These are phyloP conservation scores for Alternaria ventricosa DNA, from an alignment of 2,329 filamentous ascomycete genomes.

Conservation along the genomic window DNA sequence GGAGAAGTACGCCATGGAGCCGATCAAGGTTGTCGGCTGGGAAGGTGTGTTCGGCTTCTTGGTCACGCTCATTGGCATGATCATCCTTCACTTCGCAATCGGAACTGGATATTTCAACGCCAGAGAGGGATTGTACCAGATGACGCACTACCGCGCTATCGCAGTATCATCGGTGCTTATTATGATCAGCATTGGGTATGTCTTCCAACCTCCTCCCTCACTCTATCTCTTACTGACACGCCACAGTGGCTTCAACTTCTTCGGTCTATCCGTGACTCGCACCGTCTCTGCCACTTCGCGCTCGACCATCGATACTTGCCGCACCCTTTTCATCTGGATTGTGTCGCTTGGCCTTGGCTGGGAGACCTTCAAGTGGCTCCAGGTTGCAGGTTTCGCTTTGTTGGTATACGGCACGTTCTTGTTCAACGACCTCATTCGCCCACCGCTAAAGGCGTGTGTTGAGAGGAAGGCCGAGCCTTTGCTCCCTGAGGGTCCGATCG, in stretches of 20 bases:
- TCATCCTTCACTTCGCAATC: constrained; percentile 77
- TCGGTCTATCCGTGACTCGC: constrained; percentile 90
- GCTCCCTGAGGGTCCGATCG: constrained; percentile 82
- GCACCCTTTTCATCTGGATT: constrained; percentile 97
- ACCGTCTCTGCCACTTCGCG: constrained; percentile 89
- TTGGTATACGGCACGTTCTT: constrained; percentile 96
- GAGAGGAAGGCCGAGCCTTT: constrained; percentile 65
- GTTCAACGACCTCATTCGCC: constrained; percentile 91
- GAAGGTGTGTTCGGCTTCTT: constrained; percentile 90
- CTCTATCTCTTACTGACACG: constrained; percentile 14
- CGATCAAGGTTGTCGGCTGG: constrained; percentile 92
- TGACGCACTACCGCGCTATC: constrained; percentile 74
- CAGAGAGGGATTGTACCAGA: constrained; percentile 80
- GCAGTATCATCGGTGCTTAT: constrained; percentile 82
- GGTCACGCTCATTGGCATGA: constrained; percentile 79
- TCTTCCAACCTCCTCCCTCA: constrained; percentile 23
- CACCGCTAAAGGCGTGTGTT: constrained; percentile 74
- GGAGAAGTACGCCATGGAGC: constrained; percentile 78
- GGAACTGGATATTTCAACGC: constrained; percentile 92
- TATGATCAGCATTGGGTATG: constrained; percentile 96
- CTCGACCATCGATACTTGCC: constrained; percentile 96
- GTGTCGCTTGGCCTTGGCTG: constrained; percentile 91
- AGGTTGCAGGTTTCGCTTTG: constrained; percentile 85
- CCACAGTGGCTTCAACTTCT: constrained; percentile 93
- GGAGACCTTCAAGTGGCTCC: constrained; percentile 98